Percentiles rank a stretch among this genome's conserved stretches.
Conservation (phyloP, 129 eudicot genomes). For the Flaveria linearis region DNA sequence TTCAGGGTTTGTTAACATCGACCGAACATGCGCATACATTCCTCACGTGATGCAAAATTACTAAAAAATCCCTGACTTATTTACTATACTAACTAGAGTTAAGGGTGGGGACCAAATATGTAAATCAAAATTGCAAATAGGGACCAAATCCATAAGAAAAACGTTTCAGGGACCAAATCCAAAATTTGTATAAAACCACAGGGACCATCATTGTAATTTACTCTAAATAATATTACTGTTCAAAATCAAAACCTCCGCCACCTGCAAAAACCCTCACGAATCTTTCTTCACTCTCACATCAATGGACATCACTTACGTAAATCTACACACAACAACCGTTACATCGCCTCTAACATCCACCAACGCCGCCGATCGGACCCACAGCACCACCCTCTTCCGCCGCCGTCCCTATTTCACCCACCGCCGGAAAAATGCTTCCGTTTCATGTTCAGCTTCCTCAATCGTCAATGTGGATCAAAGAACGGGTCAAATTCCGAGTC, state of each 20-base stretch:
- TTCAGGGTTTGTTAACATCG: too few relatives aligned
- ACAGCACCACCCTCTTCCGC: constrained; percentile 12
- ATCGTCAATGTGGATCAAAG: constrained; percentile 26
- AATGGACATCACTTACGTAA: constrained; percentile 31
- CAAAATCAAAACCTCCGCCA: constrained; percentile 11
- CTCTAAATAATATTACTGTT: too few relatives aligned
- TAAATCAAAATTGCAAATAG: too few relatives aligned
- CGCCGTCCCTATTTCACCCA: neutral
- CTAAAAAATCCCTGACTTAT: too few relatives aligned
- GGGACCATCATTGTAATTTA: too few relatives aligned
- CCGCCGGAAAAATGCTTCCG: constrained; percentile 17
- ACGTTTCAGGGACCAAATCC: too few relatives aligned
- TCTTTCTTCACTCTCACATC: constrained; percentile 9
- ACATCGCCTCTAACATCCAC: neutral
- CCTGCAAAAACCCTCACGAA: constrained; percentile 34
- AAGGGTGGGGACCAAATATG: too few relatives aligned
- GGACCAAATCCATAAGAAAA: too few relatives aligned
- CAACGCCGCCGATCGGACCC: constrained; percentile 8
- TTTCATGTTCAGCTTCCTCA: constrained; percentile 36
- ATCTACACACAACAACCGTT: constrained; percentile 35
- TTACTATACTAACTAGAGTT: too few relatives aligned
- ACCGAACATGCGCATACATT: too few relatives aligned
- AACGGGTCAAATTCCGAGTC: constrained; percentile 32
- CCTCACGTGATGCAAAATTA: too few relatives aligned
- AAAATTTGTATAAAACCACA: too few relatives aligned